Percentiles rank a stretch among this genome's conserved stretches.
Evolutionary conservation across 148 eudicot genomes (phyloP).

Genomic region (Fallopia convolvulus): DNA sequence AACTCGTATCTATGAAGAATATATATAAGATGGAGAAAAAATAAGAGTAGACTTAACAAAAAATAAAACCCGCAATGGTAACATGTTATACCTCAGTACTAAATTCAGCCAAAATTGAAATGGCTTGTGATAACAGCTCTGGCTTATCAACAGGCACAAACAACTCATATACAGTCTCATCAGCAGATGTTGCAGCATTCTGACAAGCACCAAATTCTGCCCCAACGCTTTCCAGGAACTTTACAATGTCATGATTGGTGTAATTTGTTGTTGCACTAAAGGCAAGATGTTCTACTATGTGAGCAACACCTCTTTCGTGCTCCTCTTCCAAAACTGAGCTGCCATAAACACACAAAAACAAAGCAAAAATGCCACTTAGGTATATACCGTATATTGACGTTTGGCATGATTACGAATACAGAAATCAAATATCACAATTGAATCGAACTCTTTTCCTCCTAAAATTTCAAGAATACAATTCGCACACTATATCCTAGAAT

Average conservation of each 20-base stretch:
- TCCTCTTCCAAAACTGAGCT: conserved; percentile 96
- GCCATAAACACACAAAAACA: conserved; percentile 22
- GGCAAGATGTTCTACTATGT: conserved; percentile 91
- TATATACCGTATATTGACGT: neutral
- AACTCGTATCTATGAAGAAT: conserved; percentile 47
- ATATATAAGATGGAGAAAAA: neutral
- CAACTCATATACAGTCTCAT: conserved; percentile 83
- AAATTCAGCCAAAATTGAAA: conserved; percentile 79
- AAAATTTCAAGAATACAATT: neutral
- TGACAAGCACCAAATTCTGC: conserved; percentile 96
- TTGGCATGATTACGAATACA: neutral
- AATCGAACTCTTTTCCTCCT: too few species aligned
- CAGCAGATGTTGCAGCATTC: conserved; percentile 77
- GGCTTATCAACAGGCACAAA: conserved; percentile 96
- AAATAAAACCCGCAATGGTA: neutral
- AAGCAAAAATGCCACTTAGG: neutral
- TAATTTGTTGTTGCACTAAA: conserved; percentile 84
- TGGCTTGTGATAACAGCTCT: conserved; percentile 66
- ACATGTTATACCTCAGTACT: conserved; percentile 55
- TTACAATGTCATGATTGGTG: conserved; percentile 77
- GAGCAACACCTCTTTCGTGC: conserved; percentile 90
- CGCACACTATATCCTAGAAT: neutral
- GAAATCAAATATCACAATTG: too few species aligned
- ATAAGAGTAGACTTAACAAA: neutral
- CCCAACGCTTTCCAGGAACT: conserved; percentile 86